Evolutionary conservation across 148 eudicot genomes (phyloP), one percentile per base, ranked within the genome.

Genomic region (Silene uniflora): DNA sequence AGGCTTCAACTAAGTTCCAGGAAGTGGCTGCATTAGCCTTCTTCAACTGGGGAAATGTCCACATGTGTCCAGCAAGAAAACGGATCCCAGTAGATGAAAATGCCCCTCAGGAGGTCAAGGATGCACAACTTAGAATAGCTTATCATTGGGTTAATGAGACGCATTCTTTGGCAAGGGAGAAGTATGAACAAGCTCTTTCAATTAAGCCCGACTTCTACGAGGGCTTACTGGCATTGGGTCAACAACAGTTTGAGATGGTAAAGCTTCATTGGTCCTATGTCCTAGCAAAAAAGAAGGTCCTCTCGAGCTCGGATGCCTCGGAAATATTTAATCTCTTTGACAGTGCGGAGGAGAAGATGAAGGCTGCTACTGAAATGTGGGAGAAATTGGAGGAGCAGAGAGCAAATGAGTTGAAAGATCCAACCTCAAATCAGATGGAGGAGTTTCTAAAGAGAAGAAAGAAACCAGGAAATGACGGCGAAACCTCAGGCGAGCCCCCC

Each of bases 11-110:
- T n/a, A n/a, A n/a, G n/a, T n/a, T n/a, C n/a, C n/a, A n/a, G n/a
- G n/a, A n/a, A n/a, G n/a, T n/a, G n/a, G n/a, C n/a, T 47, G 98
- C 96, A 55, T 81, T 94, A 77, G 98, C 97, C 73, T 94, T 85
- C 79, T 95, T 92, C 67, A 95, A 95, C 24, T 92, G 98, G 98
- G 98, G 98, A n/a, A 95, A 95, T 82, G 97, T 95, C 66, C 97
- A 95, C 52, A 90, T 95, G 97, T 92, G 97, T 70, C 88, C 93
- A 10, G 98, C 98, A 49, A 81, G 98, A 73, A 95, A 95, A 83
- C 69, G 87, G 46, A 89, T 95, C 32, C 92, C 97, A 0, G 84
- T 89, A 4, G 93, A 90, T 52, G 97, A 95, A 42, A 88, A 89
- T 49, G 86, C 91, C 54, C 56, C 83, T 60, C 84, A 88, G 78